These are phyloP conservation scores for Rutstroemia sydowiana DNA, from an alignment of 2,329 filamentous ascomycete species.

Conservation along the genomic window DNA sequence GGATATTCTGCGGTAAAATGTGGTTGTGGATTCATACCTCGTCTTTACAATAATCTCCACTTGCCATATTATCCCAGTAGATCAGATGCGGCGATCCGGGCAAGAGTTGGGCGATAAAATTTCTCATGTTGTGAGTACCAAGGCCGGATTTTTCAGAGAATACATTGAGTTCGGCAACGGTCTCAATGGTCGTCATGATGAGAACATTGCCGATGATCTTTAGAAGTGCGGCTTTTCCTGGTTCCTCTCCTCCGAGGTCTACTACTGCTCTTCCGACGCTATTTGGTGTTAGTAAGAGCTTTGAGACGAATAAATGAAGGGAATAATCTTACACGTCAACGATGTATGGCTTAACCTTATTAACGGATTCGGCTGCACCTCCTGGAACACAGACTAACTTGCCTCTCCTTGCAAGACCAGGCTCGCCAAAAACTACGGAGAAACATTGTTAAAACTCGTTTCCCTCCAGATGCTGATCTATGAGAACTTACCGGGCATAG, in stretches of 20 bases:
- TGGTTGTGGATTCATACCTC: neutral
- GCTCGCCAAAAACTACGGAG: slow-evolving; percentile 5
- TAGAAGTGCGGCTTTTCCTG: slow-evolving; percentile 3
- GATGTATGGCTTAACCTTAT: slow-evolving; percentile 4
- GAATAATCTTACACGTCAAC: slow-evolving; percentile 1
- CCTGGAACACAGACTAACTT: slow-evolving; percentile 1
- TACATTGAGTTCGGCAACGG: slow-evolving; percentile 5
- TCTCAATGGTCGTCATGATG: slow-evolving; percentile 8
- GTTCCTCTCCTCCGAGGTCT: slow-evolving; percentile 1
- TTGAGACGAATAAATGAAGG: neutral
- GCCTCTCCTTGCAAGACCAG: neutral
- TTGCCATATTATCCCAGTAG: slow-evolving; percentile 1
- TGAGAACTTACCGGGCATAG: neutral
- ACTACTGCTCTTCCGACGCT: slow-evolving; percentile 3
- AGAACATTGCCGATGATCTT: slow-evolving; percentile 10
- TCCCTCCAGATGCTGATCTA: neutral
- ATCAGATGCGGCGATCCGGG: neutral
- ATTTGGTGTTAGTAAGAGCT: neutral
- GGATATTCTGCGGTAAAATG: neutral
- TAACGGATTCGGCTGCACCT: neutral
- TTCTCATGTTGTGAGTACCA: neutral
- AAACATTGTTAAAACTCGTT: neutral
- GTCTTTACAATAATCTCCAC: slow-evolving; percentile 3
- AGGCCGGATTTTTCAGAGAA: slow-evolving; percentile 2
- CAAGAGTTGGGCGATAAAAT: neutral